Conservation (phyloP, 2,329 filamentous ascomycete species). For the Trichoderma pleuroti region DNA sequence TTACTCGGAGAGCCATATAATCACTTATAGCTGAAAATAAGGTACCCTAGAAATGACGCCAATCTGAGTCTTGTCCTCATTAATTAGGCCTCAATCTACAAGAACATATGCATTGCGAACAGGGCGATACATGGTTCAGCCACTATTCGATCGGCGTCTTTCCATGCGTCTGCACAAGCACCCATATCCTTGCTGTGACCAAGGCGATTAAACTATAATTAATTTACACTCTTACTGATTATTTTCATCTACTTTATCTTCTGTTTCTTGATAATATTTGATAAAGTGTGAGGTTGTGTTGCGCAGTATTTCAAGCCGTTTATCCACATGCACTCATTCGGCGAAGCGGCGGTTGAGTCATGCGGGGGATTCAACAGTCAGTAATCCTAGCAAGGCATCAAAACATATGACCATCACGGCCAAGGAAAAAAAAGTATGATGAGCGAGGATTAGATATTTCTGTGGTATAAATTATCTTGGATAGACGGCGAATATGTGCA, state of each 20-base stretch:
- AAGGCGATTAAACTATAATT: neutral
- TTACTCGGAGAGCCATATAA: too few species aligned
- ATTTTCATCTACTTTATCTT: neutral
- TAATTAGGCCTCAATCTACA: too few species aligned
- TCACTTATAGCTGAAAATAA: too few species aligned
- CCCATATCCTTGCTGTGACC: too few species aligned
- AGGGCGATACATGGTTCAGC: too few species aligned
- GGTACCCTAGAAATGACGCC: too few species aligned
- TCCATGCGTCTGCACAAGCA: too few species aligned
- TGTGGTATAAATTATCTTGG: neutral
- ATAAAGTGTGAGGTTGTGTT: neutral
- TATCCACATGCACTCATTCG: neutral
- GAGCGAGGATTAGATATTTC: neutral
- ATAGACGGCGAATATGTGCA: neutral
- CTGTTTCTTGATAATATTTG: neutral
- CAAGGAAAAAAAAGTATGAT: neutral
- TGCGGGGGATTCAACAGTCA: neutral
- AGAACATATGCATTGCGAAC: too few species aligned
- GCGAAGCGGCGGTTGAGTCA: neutral
- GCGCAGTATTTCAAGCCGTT: neutral
- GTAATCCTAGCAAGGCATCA: neutral
- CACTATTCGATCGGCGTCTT: too few species aligned
- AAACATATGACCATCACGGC: neutral
- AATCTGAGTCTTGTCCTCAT: too few species aligned
- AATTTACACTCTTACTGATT: neutral